phyloP scores from a whole-genome alignment of 2,329 filamentous ascomycete species.

The Fusarium fracticaudum region DNA sequence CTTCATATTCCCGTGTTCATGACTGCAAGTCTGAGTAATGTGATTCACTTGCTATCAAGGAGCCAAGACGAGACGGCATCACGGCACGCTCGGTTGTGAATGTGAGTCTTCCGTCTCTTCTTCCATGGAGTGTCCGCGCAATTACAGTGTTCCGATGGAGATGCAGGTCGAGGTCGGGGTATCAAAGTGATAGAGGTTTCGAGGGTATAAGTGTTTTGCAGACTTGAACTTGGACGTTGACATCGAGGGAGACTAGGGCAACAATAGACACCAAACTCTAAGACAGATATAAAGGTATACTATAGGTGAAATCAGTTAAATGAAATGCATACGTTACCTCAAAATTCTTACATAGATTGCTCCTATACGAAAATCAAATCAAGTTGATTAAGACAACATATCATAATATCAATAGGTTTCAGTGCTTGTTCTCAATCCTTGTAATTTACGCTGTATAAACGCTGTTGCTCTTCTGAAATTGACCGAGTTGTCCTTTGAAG shows the following conservation, averaged over 20 bases:
- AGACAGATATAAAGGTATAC: too few relatives aligned
- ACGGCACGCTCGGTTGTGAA: neutral
- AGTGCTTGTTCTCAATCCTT: too few relatives aligned
- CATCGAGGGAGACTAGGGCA: neutral
- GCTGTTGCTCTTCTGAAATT: neutral
- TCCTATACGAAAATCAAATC: neutral
- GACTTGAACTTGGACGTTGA: neutral
- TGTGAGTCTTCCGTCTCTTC: neutral
- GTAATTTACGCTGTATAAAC: fast-evolving
- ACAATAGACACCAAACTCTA: neutral
- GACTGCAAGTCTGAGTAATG: neutral
- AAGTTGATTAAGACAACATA: too few relatives aligned
- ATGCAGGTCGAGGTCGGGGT: neutral
- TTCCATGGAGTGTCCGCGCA: too few relatives aligned
- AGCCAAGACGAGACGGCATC: too few relatives aligned
- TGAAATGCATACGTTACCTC: too few relatives aligned
- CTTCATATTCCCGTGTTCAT: neutral
- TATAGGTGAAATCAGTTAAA: neutral
- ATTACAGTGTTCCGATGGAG: fast-evolving
- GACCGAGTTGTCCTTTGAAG: neutral
- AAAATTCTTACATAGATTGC: neutral
- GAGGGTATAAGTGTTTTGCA: neutral
- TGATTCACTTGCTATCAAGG: fast-evolving
- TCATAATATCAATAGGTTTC: too few relatives aligned
- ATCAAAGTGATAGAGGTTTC: too few relatives aligned